These are phyloP conservation scores for Stellera chamaejasme DNA, from an alignment of 345 rosid species.

Conservation along the genomic window DNA sequence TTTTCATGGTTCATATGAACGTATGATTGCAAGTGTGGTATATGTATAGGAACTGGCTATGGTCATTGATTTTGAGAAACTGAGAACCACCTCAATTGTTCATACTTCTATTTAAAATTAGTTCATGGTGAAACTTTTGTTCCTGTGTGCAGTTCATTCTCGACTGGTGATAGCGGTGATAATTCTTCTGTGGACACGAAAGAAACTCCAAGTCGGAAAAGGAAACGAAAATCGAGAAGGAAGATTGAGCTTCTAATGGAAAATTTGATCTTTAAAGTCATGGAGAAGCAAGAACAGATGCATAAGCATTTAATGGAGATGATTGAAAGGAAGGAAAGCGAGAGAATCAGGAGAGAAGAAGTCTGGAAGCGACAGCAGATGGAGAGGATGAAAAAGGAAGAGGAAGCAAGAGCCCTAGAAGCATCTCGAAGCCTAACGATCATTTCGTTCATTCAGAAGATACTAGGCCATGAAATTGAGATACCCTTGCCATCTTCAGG, in stretches of 20 bases:
- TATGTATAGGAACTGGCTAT: too few relatives aligned
- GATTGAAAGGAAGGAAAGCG: conserved; percentile 60
- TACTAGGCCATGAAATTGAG: conserved; percentile 33
- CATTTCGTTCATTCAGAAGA: conserved; percentile 49
- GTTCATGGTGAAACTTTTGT: neutral
- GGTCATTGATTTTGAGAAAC: too few relatives aligned
- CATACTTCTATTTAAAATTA: neutral
- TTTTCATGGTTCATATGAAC: too few relatives aligned
- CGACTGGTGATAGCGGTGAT: conserved; percentile 21
- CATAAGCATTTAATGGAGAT: conserved; percentile 54
- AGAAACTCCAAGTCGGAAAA: conserved; percentile 30
- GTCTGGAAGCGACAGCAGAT: conserved; percentile 66
- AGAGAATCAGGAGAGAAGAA: conserved; percentile 59
- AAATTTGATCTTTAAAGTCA: conserved; percentile 40
- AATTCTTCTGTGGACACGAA: conserved; percentile 17
- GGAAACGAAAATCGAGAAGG: conserved; percentile 42
- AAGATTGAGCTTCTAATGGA: conserved; percentile 43
- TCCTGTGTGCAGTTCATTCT: conserved; percentile 39
- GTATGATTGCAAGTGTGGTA: too few relatives aligned
- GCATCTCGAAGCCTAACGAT: conserved; percentile 45
- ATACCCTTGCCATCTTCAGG: conserved; percentile 17
- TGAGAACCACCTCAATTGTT: too few relatives aligned
- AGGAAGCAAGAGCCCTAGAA: conserved; percentile 46
- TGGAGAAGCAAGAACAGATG: conserved; percentile 80
- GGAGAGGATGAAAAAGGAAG: conserved; percentile 53